phyloP scores from a whole-genome alignment of 345 rosid species.

The Alliaria petiolata region DNA sequence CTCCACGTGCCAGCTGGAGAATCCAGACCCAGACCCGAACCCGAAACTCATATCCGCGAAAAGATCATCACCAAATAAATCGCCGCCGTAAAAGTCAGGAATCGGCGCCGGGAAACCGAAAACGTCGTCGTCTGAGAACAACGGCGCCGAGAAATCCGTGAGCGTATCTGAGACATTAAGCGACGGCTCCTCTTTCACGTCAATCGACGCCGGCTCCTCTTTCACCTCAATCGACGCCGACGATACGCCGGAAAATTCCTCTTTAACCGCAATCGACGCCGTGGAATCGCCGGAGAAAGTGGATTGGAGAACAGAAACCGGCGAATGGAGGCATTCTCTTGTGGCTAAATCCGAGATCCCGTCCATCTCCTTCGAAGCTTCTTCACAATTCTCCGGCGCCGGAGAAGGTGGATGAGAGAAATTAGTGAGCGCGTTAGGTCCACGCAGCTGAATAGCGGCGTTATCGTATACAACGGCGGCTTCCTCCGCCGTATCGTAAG shows the following conservation, averaged over 20 bases:
- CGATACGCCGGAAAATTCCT: constrained; percentile 16
- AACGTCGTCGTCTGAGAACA: constrained; percentile 35
- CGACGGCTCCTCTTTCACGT: constrained; percentile 4
- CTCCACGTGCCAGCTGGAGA: constrained; percentile 47
- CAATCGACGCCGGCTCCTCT: constrained; percentile 16
- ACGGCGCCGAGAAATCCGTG: constrained; percentile 38
- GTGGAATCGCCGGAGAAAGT: constrained; percentile 37
- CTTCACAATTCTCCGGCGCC: constrained; percentile 5
- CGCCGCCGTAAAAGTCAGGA: constrained; percentile 38
- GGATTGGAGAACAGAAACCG: constrained; percentile 73
- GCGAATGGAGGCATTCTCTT: constrained; percentile 40
- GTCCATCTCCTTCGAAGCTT: background rate
- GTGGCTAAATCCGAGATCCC: background rate
- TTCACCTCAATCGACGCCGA: background rate
- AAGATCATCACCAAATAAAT: constrained; percentile 28
- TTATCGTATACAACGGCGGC: constrained; percentile 94
- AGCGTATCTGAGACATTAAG: constrained; percentile 30
- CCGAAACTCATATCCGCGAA: constrained; percentile 35
- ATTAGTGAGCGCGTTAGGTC: constrained; percentile 81
- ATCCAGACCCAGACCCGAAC: constrained; percentile 42
- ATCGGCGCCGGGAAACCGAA: constrained; percentile 49
- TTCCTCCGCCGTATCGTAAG: constrained; percentile 89
- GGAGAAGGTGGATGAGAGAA: constrained; percentile 52
- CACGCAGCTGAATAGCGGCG: constrained; percentile 92
- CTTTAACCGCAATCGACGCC: background rate